A percentile compares a stretch with the other conserved stretches of the same genome.
These are phyloP conservation scores for Tricholoma matsutake DNA, from an alignment of 768 basidiomycete species.

Conservation along the genomic window DNA sequence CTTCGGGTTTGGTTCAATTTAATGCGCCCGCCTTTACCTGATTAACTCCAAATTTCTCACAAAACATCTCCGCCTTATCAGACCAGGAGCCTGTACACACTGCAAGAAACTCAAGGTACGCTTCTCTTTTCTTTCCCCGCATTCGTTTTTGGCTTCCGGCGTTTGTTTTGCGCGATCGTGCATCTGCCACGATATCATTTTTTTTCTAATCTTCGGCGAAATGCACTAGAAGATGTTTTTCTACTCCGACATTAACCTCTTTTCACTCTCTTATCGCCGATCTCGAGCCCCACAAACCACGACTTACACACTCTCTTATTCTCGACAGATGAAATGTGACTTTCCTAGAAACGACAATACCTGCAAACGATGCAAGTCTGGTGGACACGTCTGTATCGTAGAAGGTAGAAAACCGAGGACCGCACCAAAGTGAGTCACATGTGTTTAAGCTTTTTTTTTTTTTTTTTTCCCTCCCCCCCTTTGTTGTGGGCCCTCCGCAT, in stretches of 20 bases:
- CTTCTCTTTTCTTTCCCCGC: conserved; percentile 10
- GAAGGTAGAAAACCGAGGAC: conserved; percentile 79
- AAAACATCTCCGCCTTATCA: conserved; percentile 25
- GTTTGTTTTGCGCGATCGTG: not conserved
- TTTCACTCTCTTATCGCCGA: not conserved
- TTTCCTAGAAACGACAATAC: conserved; percentile 70
- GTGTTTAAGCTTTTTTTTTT: conserved; percentile 18
- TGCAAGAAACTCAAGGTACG: conserved; percentile 87
- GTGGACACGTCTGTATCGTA: conserved; percentile 77
- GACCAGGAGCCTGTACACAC: conserved; percentile 79
- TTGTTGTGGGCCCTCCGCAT: conserved; percentile 3
- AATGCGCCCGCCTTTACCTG: conserved; percentile 1
- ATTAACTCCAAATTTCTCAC: conserved; percentile 1
- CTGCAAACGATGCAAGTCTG: conserved; percentile 73
- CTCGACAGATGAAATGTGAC: conserved; percentile 79
- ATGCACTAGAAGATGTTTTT: not conserved
- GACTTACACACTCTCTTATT: not conserved
- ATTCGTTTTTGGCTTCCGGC: not conserved
- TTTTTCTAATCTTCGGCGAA: not conserved
- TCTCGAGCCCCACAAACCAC: not conserved
- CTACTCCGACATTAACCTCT: not conserved
- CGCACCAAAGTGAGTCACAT: conserved; percentile 71
- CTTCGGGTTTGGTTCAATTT: conserved; percentile 11
- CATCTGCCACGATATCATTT: too few species aligned
- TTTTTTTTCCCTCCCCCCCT: conserved; percentile 18